Conservation (phyloP, 306 rosid species). For the Myrica gale region DNA sequence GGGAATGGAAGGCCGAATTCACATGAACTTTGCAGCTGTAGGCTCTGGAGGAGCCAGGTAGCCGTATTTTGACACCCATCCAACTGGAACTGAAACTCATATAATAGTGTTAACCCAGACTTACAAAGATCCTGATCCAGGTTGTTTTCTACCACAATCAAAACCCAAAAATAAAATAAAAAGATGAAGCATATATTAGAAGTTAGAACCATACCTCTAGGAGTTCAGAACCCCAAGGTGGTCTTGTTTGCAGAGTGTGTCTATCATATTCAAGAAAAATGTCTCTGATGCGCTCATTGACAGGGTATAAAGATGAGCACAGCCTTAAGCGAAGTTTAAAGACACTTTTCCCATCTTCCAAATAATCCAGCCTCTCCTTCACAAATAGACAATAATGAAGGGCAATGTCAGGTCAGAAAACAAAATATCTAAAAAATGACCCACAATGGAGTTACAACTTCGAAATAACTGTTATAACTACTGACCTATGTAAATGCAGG, state of each 20-base stretch:
- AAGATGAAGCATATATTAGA: constrained; percentile 21
- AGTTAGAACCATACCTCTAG: constrained; percentile 67
- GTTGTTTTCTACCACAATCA: background rate
- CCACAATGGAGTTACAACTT: background rate
- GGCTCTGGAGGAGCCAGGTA: background rate
- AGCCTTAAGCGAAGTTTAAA: constrained; percentile 87
- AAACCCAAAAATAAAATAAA: background rate
- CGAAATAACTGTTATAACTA: background rate
- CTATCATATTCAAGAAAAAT: constrained; percentile 96
- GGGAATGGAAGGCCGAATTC: background rate
- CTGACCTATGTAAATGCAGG: background rate
- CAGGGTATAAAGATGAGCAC: constrained; percentile 90
- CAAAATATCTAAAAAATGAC: background rate
- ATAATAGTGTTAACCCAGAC: background rate
- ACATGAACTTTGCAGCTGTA: background rate
- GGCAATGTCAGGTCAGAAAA: constrained; percentile 5
- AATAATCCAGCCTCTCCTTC: constrained; percentile 95
- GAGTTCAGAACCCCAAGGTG: constrained; percentile 99
- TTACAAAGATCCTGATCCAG: background rate
- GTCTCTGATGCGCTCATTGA: constrained; percentile 91
- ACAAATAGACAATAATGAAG: constrained; percentile 26
- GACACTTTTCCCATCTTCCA: constrained; percentile 95
- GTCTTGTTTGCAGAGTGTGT: constrained; percentile 97
- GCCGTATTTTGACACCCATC: background rate
- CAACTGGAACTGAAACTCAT: background rate